These are phyloP conservation scores for Mucor velutinosus DNA, from an alignment of 371 early-diverging fungal genomes.

Conservation along the genomic window DNA sequence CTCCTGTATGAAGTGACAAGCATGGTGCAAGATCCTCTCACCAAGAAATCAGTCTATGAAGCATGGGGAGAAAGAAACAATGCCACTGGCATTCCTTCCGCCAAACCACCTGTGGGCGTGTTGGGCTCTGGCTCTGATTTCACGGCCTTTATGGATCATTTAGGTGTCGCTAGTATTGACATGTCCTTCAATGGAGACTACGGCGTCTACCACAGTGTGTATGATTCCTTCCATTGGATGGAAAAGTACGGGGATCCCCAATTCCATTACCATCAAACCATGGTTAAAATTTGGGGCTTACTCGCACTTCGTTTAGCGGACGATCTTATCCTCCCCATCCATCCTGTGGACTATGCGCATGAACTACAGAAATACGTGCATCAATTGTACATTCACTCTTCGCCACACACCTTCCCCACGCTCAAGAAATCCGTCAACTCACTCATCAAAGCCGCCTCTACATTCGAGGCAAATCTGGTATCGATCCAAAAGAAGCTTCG, in stretches of 20 bases:
- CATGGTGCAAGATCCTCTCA: constrained; percentile 49
- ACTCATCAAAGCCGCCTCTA: constrained; percentile 9
- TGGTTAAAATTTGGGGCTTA: constrained; percentile 48
- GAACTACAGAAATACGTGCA: constrained; percentile 24
- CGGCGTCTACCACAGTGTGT: constrained; percentile 71
- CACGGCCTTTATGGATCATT: constrained; percentile 59
- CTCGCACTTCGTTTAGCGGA: constrained; percentile 45
- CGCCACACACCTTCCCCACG: constrained; percentile 20
- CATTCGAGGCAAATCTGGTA: constrained; percentile 14
- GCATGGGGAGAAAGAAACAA: constrained; percentile 37
- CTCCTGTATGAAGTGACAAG: constrained; percentile 56
- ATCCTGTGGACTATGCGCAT: constrained; percentile 40
- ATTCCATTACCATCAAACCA: constrained; percentile 58
- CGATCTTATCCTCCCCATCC: constrained; percentile 41
- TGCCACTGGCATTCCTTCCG: constrained; percentile 9
- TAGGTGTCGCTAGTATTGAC: constrained; percentile 60
- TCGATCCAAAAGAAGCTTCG: constrained; percentile 19
- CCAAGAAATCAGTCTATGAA: constrained; percentile 53
- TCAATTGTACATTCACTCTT: constrained; percentile 12
- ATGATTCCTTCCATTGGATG: constrained; percentile 68
- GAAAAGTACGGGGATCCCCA: constrained; percentile 65
- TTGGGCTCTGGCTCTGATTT: constrained; percentile 67
- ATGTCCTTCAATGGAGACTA: constrained; percentile 52
- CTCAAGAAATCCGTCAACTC: constrained; percentile 22
- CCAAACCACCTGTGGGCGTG: constrained; percentile 17